phyloP scores from a whole-genome alignment of 176 grass and related monocot species.

The Rhynchospora pubera region DNA sequence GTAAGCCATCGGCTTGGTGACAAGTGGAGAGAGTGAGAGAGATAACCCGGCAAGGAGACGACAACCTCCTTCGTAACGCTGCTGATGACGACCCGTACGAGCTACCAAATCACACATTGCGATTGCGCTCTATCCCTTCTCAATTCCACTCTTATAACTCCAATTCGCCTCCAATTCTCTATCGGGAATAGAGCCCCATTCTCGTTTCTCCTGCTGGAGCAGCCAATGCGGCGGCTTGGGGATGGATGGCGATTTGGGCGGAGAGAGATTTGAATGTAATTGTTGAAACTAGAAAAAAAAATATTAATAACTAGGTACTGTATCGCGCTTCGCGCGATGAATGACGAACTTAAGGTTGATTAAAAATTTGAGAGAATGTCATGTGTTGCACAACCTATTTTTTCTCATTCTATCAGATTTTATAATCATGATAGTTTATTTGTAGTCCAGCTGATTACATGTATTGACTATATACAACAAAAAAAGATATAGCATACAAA shows the following conservation, averaged over 20 bases:
- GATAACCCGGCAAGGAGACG: constrained; percentile 80
- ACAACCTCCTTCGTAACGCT: constrained; percentile 84
- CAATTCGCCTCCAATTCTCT: background rate
- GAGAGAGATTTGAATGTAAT: constrained; percentile 22
- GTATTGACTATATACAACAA: too few relatives aligned
- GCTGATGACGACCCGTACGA: constrained; percentile 96
- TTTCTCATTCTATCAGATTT: too few relatives aligned
- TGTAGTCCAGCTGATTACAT: too few relatives aligned
- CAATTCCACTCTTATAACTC: background rate
- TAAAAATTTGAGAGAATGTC: too few relatives aligned
- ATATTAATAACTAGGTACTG: background rate
- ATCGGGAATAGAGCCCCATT: constrained; percentile 19
- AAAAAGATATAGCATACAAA: too few relatives aligned
- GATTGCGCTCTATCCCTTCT: background rate
- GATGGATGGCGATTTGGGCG: constrained; percentile 18
- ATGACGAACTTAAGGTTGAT: too few relatives aligned
- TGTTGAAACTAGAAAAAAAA: constrained; percentile 4
- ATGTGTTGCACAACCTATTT: too few relatives aligned
- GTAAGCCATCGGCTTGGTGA: background rate
- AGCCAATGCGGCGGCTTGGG: constrained; percentile 17
- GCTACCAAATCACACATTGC: constrained; percentile 95
- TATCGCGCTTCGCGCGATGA: too few relatives aligned
- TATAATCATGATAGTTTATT: too few relatives aligned
- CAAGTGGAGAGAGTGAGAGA: background rate
- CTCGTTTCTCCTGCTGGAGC: background rate